A percentile compares a stretch with the other conserved stretches of the same genome.
Evolutionary conservation across 1,284 basidiomycete species (phyloP).

Genomic region (Trichosporon faecale): DNA sequence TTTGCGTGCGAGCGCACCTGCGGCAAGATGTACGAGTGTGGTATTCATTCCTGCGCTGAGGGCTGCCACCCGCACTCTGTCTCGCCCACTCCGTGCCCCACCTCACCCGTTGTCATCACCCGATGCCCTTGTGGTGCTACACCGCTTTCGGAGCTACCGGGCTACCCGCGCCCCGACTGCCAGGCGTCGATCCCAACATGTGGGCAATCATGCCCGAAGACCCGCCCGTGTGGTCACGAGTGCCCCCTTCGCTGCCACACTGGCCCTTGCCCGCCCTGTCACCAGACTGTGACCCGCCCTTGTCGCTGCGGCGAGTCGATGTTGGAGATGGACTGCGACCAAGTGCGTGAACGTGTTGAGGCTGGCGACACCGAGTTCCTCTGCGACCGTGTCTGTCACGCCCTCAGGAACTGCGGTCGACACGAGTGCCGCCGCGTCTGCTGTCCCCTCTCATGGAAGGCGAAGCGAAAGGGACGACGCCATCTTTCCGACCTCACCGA

Average conservation of each 20-base stretch:
- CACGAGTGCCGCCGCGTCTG: constrained; percentile 79
- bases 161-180: constrained; percentile 60
- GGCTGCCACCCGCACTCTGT: constrained; percentile 66
- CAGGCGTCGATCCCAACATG: constrained; percentile 77
- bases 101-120: constrained; percentile 64
- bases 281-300: constrained; percentile 63
- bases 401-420: constrained; percentile 68
- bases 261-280: constrained; percentile 68
- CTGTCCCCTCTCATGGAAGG: constrained; percentile 73
- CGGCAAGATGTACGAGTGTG: constrained; percentile 69
- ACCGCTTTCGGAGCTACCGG: constrained; percentile 53
- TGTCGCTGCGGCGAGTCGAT: constrained; percentile 75
- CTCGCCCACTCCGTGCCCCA: constrained; percentile 64
- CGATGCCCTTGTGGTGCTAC: constrained; percentile 79
- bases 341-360: constrained; percentile 45
- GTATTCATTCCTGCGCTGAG: constrained; percentile 66
- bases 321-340: constrained; percentile 56
- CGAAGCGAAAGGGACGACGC: constrained; percentile 63
- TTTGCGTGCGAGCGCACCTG: constrained; percentile 67
- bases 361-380: constrained; percentile 59
- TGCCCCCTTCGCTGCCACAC: constrained; percentile 61
- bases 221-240: constrained; percentile 64
- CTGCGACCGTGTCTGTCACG: constrained; percentile 72
- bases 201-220: constrained; percentile 63
- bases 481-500: constrained; percentile 19